Evolutionary conservation across 2,329 filamentous ascomycete species (phyloP).

Genomic region (Cryphonectria nitschkei): DNA sequence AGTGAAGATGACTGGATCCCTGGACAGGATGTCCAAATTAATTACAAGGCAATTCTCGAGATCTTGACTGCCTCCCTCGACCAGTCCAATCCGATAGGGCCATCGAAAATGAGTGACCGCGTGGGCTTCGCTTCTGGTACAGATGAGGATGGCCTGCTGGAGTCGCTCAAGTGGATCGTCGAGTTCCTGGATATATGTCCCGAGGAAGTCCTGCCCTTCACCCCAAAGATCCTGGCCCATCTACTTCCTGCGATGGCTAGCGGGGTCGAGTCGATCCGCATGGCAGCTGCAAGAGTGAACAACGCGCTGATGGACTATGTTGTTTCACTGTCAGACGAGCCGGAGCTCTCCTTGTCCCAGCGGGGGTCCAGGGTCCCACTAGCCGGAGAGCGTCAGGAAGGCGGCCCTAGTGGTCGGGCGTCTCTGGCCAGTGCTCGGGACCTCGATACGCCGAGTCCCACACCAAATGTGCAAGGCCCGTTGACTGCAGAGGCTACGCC

Average conservation of each 20-base stretch:
- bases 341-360: constrained; percentile 42
- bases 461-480: constrained; percentile 49
- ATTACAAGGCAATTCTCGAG: constrained; percentile 87
- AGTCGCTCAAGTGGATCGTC: constrained; percentile 92
- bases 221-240: constrained; percentile 87
- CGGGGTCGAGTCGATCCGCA: constrained; percentile 83
- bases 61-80: constrained; percentile 90
- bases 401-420: constrained; percentile 52
- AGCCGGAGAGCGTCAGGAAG: constrained; percentile 50
- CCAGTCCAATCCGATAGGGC: constrained; percentile 28
- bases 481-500: constrained; percentile 40
- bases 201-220: constrained; percentile 93
- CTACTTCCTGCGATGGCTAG: constrained; percentile 94
- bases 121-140: constrained; percentile 26
- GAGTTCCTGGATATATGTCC: constrained; percentile 96
- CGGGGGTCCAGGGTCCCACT: constrained; percentile 45
- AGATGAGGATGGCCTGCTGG: constrained; percentile 91
- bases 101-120: constrained; percentile 20
- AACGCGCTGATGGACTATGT: constrained; percentile 92
- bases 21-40: constrained; percentile 93
- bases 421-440: constrained; percentile 59
- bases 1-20: constrained; percentile 95
- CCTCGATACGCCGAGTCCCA: constrained; percentile 55
- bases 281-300: constrained; percentile 88
- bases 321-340: constrained; percentile 81